Conservation (phyloP, 192 early-diverging fungal species). For the Backusella morwellensis region DNA sequence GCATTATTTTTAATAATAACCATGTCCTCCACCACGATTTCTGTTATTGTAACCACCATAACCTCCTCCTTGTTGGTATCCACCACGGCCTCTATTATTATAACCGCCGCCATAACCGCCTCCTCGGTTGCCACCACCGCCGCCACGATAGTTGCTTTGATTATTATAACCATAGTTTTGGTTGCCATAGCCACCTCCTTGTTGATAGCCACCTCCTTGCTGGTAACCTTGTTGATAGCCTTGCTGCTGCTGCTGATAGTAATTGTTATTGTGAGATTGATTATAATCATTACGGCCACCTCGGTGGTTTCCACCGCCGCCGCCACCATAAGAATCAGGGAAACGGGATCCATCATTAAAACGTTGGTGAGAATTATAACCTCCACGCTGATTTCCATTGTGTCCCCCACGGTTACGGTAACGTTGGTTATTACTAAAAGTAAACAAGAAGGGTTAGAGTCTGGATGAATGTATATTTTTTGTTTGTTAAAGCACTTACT, state of each 20-base stretch:
- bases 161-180: conserved; percentile 24
- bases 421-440: conserved; percentile 29
- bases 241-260: neutral
- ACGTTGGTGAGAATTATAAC: neutral
- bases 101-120: conserved; percentile 31
- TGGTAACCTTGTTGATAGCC: neutral
- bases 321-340: conserved; percentile 19
- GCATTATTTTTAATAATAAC: neutral
- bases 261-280: neutral
- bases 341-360: conserved; percentile 31
- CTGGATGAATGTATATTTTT: neutral
- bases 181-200: conserved; percentile 31
- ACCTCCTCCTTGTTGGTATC: conserved; percentile 24
- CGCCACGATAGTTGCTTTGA: conserved; percentile 9
- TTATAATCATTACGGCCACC: neutral
- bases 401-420: conserved; percentile 20
- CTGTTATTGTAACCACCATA: conserved; percentile 15
- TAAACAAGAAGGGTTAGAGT: neutral
- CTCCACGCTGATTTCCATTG: conserved; percentile 17
- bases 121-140: conserved; percentile 27
- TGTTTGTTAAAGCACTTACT: conserved; percentile 18
- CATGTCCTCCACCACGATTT: neutral
- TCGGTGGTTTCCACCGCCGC: conserved; percentile 1
- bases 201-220: conserved; percentile 12
- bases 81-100: conserved; percentile 26